phyloP scores from a whole-genome alignment of 768 basidiomycete genomes.

The Tricholomella constricta region DNA sequence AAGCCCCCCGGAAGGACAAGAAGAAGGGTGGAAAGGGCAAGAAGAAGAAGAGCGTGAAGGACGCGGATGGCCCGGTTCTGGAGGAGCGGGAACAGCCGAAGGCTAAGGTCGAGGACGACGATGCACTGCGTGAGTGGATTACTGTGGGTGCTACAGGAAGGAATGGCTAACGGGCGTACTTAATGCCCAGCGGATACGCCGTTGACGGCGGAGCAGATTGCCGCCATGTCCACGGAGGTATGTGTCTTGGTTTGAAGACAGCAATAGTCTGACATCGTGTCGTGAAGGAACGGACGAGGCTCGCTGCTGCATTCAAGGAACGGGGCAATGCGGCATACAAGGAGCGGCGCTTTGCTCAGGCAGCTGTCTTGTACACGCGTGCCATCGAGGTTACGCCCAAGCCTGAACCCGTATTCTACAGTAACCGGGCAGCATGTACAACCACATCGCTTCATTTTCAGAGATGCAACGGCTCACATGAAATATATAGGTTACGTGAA shows the following conservation, averaged over 20 bases:
- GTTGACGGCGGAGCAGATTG: conserved; percentile 57
- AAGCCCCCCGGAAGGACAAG: conserved; percentile 47
- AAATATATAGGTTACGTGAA: conserved; percentile 77
- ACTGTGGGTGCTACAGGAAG: neutral
- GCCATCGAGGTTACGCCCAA: conserved; percentile 76
- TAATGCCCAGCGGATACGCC: conserved; percentile 37
- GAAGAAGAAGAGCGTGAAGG: conserved; percentile 60
- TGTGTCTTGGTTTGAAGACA: conserved; percentile 11
- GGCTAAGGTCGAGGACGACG: conserved; percentile 40
- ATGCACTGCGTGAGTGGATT: conserved; percentile 27
- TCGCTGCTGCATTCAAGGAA: conserved; percentile 66
- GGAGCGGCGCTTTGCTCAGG: conserved; percentile 56
- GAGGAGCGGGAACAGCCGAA: conserved; percentile 59
- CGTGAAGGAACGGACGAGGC: conserved; percentile 62
- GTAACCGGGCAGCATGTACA: conserved; percentile 95
- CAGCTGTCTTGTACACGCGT: conserved; percentile 68
- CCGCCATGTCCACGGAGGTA: conserved; percentile 61
- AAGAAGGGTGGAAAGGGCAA: conserved; percentile 48
- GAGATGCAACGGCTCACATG: neutral
- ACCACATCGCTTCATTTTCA: conserved; percentile 10
- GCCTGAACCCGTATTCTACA: conserved; percentile 91
- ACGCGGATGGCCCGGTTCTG: conserved; percentile 72
- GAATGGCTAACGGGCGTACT: neutral
- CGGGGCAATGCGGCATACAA: conserved; percentile 75
- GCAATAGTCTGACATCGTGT: conserved; percentile 6